A percentile compares a stretch with the other conserved stretches of the same genome.
Conservation (phyloP, 2,329 filamentous ascomycete species). For the Alternaria tenuissima region DNA sequence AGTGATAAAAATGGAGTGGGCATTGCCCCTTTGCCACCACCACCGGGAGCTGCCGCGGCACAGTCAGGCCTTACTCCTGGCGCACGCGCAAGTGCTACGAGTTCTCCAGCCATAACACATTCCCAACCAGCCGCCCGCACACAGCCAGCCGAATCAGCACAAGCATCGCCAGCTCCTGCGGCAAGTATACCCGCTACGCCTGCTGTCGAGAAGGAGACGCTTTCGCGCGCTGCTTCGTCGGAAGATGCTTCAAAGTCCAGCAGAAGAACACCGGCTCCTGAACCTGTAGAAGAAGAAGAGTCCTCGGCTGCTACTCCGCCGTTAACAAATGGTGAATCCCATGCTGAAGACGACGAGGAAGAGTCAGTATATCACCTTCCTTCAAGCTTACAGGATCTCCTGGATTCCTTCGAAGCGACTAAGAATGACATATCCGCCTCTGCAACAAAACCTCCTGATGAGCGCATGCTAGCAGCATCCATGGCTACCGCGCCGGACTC, state of each 20-base stretch:
- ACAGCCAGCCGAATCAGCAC: constrained; percentile 49
- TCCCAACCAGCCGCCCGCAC: constrained; percentile 52
- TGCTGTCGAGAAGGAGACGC: constrained; percentile 55
- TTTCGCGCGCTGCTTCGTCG: constrained; percentile 40
- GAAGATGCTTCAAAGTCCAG: constrained; percentile 40
- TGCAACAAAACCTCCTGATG: constrained; percentile 68
- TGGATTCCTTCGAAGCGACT: constrained; percentile 88
- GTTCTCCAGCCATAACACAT: constrained; percentile 58
- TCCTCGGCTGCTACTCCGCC: constrained; percentile 48
- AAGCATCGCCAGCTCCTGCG: constrained; percentile 59
- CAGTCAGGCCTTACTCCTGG: constrained; percentile 58
- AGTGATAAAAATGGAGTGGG: constrained; percentile 88
- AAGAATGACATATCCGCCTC: constrained; percentile 72
- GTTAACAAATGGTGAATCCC: constrained; percentile 63
- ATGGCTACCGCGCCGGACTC: constrained; percentile 77
- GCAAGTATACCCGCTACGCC: constrained; percentile 57
- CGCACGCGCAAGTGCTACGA: constrained; percentile 64
- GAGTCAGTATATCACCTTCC: constrained; percentile 95
- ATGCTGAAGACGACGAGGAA: constrained; percentile 64
- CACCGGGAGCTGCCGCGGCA: constrained; percentile 67
- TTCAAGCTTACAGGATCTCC: constrained; percentile 83
- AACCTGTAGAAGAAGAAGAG: constrained; percentile 46
- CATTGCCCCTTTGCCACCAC: constrained; percentile 91
- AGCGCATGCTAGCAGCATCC: constrained; percentile 78
- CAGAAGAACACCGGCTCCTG: constrained; percentile 40